phyloP scores from a whole-genome alignment of 2,329 filamentous ascomycete species.

The Aspergillus sp. region DNA sequence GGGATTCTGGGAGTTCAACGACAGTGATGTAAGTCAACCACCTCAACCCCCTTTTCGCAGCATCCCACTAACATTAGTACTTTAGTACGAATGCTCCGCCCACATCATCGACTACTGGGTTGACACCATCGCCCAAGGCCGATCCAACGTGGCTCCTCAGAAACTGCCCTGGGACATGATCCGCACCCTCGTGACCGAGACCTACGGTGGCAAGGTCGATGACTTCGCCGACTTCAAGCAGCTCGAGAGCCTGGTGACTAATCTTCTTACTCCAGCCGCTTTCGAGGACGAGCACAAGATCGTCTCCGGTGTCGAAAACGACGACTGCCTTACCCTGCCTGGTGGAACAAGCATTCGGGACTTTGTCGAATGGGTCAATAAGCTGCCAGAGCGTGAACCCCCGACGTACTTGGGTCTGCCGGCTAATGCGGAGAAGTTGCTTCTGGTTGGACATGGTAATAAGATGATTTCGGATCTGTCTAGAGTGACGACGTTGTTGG shows the following conservation, averaged over 20 bases:
- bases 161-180: conserved; percentile 98
- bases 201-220: conserved; percentile 97
- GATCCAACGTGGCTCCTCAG: conserved; percentile 88
- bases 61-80: conserved; percentile 24
- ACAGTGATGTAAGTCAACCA: conserved; percentile 82
- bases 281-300: conserved; percentile 93
- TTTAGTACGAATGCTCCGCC: conserved; percentile 90
- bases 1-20: conserved; percentile 99
- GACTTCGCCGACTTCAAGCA: conserved; percentile 79
- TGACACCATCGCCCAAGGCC: conserved; percentile 75
- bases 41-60: not conserved
- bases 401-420: conserved; percentile 93
- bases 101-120: conserved; percentile 97
- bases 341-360: conserved; percentile 78
- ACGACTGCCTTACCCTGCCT: conserved; percentile 70
- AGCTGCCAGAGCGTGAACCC: conserved; percentile 89
- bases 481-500: conserved; percentile 81
- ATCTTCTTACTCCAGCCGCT: conserved; percentile 79
- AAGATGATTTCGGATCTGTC: conserved; percentile 82
- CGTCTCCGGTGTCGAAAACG: conserved; percentile 66
- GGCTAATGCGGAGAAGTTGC: conserved; percentile 92
- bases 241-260: conserved; percentile 71
- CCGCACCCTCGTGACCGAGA: conserved; percentile 84
- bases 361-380: conserved; percentile 89
- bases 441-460: conserved; percentile 83